phyloP scores from a whole-genome alignment of 345 rosid species.

The Eucalyptus cladocalyx region DNA sequence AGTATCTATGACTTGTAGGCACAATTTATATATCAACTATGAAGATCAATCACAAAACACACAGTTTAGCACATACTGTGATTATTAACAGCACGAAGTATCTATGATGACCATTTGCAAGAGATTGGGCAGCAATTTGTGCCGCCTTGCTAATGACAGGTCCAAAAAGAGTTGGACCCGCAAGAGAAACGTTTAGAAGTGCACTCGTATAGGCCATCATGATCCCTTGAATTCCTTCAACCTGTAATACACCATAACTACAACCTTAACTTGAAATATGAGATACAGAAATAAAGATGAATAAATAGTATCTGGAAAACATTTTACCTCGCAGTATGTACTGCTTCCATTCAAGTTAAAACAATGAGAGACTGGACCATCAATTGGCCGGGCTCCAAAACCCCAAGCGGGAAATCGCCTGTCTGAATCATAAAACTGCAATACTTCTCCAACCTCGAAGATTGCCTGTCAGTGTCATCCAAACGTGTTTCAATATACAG shows the following conservation, averaged over 20 bases:
- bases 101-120: constrained; percentile 44
- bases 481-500: not conserved
- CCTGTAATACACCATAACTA: constrained; percentile 26
- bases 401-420: constrained; percentile 94
- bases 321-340: constrained; percentile 58
- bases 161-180: constrained; percentile 94
- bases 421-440: constrained; percentile 81
- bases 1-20: not conserved
- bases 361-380: constrained; percentile 92
- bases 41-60: not conserved
- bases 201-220: constrained; percentile 73
- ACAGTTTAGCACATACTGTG: constrained; percentile 41
- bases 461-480: constrained; percentile 43
- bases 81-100: constrained; percentile 79
- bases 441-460: constrained; percentile 77
- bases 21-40: not conserved
- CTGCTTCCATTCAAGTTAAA: constrained; percentile 93
- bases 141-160: constrained; percentile 74
- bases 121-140: constrained; percentile 55
- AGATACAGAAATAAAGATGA: not conserved
- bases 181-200: constrained; percentile 82
- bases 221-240: constrained; percentile 88
- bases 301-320: not conserved
- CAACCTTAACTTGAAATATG: not conserved
- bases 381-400: constrained; percentile 96